Conservation (phyloP, 805 yeast genomes). For the Zygotorulaspora chibaensis region DNA sequence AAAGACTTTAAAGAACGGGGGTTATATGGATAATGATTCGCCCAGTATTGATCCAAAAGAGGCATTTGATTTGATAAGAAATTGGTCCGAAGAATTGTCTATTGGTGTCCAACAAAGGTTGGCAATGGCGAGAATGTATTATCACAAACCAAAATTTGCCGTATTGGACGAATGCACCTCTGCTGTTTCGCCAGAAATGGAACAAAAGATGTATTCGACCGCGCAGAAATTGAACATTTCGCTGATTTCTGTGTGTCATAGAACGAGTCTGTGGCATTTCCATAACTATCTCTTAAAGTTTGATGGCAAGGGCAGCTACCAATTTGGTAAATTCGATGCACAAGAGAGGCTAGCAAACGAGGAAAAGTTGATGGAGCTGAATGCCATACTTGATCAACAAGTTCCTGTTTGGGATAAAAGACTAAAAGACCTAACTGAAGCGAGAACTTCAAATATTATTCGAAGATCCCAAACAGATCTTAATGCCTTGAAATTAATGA, state of each 20-base stretch:
- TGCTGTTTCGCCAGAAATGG: slow-evolving; percentile 87
- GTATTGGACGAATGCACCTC: slow-evolving; percentile 95
- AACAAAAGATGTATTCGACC: slow-evolving; percentile 78
- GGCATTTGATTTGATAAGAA: slow-evolving; percentile 64
- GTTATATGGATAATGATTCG: slow-evolving; percentile 29
- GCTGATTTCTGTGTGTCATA: slow-evolving; percentile 83
- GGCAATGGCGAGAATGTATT: slow-evolving; percentile 89
- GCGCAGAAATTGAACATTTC: slow-evolving; percentile 80
- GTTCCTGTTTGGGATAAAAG: slow-evolving; percentile 64
- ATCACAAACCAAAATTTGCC: slow-evolving; percentile 89
- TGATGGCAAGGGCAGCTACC: slow-evolving; percentile 75
- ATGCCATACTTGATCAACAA: slow-evolving; percentile 60
- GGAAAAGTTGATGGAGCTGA: slow-evolving; percentile 69
- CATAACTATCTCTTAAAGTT: slow-evolving; percentile 79
- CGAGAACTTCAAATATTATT: slow-evolving; percentile 36
- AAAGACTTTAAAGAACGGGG: slow-evolving; percentile 11
- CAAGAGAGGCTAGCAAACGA: slow-evolving; percentile 67
- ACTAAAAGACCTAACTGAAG: slow-evolving; percentile 58
- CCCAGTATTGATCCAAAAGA: slow-evolving; percentile 32
- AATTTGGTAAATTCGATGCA: slow-evolving; percentile 63
- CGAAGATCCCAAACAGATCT: slow-evolving; percentile 32
- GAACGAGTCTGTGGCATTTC: slow-evolving; percentile 90
- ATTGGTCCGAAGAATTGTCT: slow-evolving; percentile 86
- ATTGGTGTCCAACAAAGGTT: slow-evolving; percentile 90
- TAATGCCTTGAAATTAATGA: slow-evolving; percentile 4